Evolutionary conservation across 257 asterid species (phyloP).

Genomic region (Verbena officinalis): DNA sequence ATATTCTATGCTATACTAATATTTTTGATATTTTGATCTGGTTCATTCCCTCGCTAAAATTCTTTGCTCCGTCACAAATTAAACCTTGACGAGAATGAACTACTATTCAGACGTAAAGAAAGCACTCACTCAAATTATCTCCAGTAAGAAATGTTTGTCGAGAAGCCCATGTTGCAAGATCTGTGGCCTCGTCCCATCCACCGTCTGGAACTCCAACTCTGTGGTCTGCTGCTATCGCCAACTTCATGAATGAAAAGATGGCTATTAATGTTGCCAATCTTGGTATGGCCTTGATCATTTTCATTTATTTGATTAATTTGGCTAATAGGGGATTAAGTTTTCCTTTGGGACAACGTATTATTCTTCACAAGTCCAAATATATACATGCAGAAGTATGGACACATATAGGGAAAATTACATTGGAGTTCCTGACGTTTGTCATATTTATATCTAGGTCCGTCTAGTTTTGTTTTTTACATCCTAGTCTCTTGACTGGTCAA

Average conservation of each 20-base stretch:
- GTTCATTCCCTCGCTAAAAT: no score
- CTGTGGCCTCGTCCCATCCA: constrained; percentile 57
- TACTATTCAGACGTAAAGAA: neutral
- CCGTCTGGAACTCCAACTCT: constrained; percentile 60
- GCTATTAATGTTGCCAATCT: constrained; percentile 33
- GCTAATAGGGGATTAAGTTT: neutral
- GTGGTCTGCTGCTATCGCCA: constrained; percentile 53
- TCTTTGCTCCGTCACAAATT: no score
- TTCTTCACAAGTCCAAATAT: neutral
- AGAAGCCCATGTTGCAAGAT: constrained; percentile 60
- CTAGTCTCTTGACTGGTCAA: no score
- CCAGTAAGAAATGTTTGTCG: constrained; percentile 43
- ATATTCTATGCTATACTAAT: no score
- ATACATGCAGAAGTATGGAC: neutral
- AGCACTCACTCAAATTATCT: constrained; percentile 56
- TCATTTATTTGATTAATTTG: constrained; percentile 30
- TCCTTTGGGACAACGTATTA: neutral
- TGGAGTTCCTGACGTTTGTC: no score
- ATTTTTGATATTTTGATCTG: no score
- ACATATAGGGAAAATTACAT: no score
- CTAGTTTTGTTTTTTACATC: no score
- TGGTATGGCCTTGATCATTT: constrained; percentile 35
- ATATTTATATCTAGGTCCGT: no score
- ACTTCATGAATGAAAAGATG: constrained; percentile 26
- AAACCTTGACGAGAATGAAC: no score